Percentiles rank a stretch among this genome's conserved stretches.
Conservation (phyloP, 176 grass and related monocot genomes). For the Eleusine coracana region DNA sequence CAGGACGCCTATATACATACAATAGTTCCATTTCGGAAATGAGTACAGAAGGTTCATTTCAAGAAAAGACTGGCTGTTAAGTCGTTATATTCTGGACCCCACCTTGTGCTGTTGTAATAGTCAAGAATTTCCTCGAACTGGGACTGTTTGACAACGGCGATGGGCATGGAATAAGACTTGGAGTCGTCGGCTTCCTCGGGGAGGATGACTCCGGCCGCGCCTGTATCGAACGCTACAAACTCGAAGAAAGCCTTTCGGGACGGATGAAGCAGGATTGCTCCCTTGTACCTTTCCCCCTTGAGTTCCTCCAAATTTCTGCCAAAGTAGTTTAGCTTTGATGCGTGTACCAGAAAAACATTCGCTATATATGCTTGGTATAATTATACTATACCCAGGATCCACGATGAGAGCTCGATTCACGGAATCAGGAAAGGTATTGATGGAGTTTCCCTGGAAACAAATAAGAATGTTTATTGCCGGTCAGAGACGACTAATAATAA, state of each 20-base stretch:
- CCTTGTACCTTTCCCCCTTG: neutral
- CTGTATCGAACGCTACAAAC: too few relatives aligned
- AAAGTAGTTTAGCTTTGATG: too few relatives aligned
- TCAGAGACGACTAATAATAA: too few relatives aligned
- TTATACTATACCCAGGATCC: neutral
- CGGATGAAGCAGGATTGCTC: neutral
- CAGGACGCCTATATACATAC: neutral
- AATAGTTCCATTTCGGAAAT: too few relatives aligned
- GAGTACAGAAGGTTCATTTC: too few relatives aligned
- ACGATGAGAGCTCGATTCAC: neutral
- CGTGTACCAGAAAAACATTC: too few relatives aligned
- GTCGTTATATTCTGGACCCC: too few relatives aligned
- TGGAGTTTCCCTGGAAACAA: too few relatives aligned
- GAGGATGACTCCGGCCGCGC: neutral
- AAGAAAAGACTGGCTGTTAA: too few relatives aligned
- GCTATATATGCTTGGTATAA: too few relatives aligned
- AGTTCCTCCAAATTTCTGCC: neutral
- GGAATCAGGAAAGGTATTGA: neutral
- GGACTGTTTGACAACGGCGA: rapidly evolving
- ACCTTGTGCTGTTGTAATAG: slow-evolving; percentile 25
- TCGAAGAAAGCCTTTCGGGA: rapidly evolving
- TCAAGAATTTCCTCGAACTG: neutral
- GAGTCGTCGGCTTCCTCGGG: rapidly evolving
- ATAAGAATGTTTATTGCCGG: too few relatives aligned
- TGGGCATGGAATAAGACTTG: neutral